phyloP scores from a whole-genome alignment of 2,329 filamentous ascomycete genomes.

The Catunica adiposa region DNA sequence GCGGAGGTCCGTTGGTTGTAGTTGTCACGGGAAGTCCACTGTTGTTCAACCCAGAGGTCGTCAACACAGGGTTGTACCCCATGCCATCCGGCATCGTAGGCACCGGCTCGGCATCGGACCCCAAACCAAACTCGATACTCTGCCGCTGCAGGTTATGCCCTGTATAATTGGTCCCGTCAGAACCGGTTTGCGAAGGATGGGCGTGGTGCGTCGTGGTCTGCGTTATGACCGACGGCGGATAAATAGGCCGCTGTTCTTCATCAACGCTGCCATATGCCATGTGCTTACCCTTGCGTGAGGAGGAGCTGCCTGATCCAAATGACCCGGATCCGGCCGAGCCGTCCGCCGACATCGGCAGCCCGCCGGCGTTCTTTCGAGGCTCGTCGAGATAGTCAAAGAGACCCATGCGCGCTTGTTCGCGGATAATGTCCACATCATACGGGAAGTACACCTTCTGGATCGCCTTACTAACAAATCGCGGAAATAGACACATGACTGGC shows the following conservation, averaged over 20 bases:
- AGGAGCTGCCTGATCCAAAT: slow-evolving; percentile 25
- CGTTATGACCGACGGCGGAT: slow-evolving; percentile 77
- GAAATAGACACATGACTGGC: slow-evolving; percentile 66
- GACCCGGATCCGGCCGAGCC: slow-evolving; percentile 14
- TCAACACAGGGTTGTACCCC: slow-evolving; percentile 1
- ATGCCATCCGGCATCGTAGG: slow-evolving; percentile 8
- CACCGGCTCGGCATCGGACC: slow-evolving; percentile 6
- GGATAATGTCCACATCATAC: slow-evolving; percentile 85
- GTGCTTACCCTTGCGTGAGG: slow-evolving; percentile 39
- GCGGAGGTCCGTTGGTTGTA: slow-evolving; percentile 15
- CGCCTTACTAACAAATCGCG: slow-evolving; percentile 71
- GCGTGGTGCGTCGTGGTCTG: slow-evolving; percentile 51
- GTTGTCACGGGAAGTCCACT: neutral
- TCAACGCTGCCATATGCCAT: slow-evolving; percentile 49
- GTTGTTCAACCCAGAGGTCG: slow-evolving; percentile 12
- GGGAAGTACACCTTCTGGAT: slow-evolving; percentile 90
- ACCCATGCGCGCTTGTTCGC: slow-evolving; percentile 74
- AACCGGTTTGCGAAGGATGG: slow-evolving; percentile 73
- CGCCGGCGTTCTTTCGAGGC: slow-evolving; percentile 21
- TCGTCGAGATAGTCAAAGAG: slow-evolving; percentile 54
- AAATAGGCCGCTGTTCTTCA: slow-evolving; percentile 83
- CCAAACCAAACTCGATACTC: slow-evolving; percentile 12
- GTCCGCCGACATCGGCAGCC: slow-evolving; percentile 1
- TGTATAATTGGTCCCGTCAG: slow-evolving; percentile 86
- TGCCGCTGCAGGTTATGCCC: slow-evolving; percentile 32